phyloP scores from a whole-genome alignment of 345 rosid genomes.

The Alliaria petiolata region DNA sequence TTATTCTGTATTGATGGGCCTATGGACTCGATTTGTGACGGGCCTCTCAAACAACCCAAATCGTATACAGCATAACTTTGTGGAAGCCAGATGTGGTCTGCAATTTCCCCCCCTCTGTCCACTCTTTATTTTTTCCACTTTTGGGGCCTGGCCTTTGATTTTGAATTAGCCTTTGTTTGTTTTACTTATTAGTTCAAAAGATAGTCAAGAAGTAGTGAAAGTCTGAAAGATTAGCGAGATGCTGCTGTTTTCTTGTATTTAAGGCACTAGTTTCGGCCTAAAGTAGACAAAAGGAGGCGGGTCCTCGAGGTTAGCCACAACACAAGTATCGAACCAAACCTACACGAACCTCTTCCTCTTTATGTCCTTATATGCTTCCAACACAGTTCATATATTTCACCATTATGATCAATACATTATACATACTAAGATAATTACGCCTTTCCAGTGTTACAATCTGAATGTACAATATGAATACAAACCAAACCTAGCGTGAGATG shows the following conservation, averaged over 20 bases:
- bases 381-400: constrained; percentile 1
- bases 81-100: too few species aligned
- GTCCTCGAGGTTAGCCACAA: constrained; percentile 2
- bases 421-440: neutral
- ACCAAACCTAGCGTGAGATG: constrained; percentile 25
- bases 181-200: neutral
- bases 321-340: neutral
- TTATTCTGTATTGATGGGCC: neutral
- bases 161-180: neutral
- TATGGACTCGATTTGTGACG: neutral
- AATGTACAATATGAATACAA: constrained; percentile 12
- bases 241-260: neutral
- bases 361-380: neutral
- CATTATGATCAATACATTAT: neutral
- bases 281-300: neutral
- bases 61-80: neutral
- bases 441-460: constrained; percentile 12
- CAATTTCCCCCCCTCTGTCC: too few species aligned
- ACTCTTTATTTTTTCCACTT: neutral
- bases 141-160: neutral
- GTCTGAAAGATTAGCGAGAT: neutral
- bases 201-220: neutral
- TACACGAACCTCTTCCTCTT: constrained; percentile 4
- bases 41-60: neutral
- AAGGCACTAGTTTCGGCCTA: neutral